phyloP scores from a whole-genome alignment of 805 yeast species.

The Saturnispora kantuleensis region DNA sequence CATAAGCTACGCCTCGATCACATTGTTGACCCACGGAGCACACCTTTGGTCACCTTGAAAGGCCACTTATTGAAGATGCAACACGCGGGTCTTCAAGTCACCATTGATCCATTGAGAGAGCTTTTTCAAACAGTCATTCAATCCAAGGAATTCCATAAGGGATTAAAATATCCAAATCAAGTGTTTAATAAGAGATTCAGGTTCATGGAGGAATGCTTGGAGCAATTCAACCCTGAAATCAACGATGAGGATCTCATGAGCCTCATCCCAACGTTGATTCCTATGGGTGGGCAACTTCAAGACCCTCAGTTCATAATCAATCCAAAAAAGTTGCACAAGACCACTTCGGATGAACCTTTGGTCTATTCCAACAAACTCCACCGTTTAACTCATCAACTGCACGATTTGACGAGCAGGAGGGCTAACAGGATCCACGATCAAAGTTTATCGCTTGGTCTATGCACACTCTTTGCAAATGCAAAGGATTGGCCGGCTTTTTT shows the following conservation, averaged over 20 bases:
- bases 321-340: too few species aligned
- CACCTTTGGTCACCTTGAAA: conserved; percentile 16
- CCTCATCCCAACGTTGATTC: conserved; percentile 17
- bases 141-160: conserved; percentile 22
- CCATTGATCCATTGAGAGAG: conserved; percentile 15
- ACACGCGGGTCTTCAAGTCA: conserved; percentile 21
- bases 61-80: conserved; percentile 22
- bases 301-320: too few species aligned
- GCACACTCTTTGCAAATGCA: conserved; percentile 14
- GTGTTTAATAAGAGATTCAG: conserved; percentile 18
- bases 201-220: conserved; percentile 13
- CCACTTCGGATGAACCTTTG: too few species aligned
- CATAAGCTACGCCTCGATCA: conserved; percentile 14
- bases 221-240: conserved; percentile 17
- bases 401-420: not conserved
- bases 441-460: conserved; percentile 11
- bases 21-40: conserved; percentile 13
- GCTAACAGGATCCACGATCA: conserved; percentile 1
- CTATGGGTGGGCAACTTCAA: too few species aligned
- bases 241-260: conserved; percentile 13
- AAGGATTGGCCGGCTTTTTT: conserved; percentile 10
- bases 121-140: conserved; percentile 18
- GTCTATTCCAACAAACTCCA: too few species aligned
- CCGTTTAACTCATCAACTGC: too few species aligned
- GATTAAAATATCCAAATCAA: conserved; percentile 3